Conservation (phyloP, 1,284 basidiomycete genomes). For the Tilletiopsis washingtonensis region DNA sequence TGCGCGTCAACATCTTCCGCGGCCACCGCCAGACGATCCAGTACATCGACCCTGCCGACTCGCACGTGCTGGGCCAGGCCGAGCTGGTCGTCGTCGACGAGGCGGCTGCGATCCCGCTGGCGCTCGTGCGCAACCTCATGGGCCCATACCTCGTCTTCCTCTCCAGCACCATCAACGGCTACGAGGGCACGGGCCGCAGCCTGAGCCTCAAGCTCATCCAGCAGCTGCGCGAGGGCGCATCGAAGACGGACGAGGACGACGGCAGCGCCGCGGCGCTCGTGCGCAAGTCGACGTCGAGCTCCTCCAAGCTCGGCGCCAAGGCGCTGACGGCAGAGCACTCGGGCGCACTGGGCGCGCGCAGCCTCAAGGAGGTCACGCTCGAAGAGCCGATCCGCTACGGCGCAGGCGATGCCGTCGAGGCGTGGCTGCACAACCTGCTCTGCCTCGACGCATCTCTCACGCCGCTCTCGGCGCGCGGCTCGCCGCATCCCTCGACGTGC, state of each 20-base stretch:
- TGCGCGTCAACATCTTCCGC: conserved; percentile 88
- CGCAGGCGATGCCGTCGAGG: conserved; percentile 79
- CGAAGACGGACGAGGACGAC: background rate
- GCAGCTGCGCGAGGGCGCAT: conserved; percentile 70
- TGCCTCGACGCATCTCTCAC: conserved; percentile 86
- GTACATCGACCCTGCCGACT: conserved; percentile 95
- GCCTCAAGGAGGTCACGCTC: conserved; percentile 86
- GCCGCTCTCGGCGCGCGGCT: conserved; percentile 56
- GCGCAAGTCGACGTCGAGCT: background rate
- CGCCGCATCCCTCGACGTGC: conserved; percentile 83
- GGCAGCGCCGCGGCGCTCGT: conserved; percentile 10
- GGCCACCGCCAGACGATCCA: conserved; percentile 33
- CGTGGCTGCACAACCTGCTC: conserved; percentile 83
- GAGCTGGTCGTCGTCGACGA: conserved; percentile 98
- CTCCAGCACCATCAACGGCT: conserved; percentile 97
- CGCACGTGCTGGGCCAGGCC: conserved; percentile 92
- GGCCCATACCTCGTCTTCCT: conserved; percentile 98
- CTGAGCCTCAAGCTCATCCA: conserved; percentile 96
- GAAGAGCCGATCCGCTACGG: conserved; percentile 91
- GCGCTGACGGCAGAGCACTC: too few relatives aligned
- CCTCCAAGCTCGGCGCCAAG: background rate
- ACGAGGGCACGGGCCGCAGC: conserved; percentile 96
- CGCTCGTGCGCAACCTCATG: conserved; percentile 85
- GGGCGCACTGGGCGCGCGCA: too few relatives aligned
- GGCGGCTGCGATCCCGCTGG: conserved; percentile 93